Percentiles rank a stretch among this genome's conserved stretches.
These are phyloP conservation scores for Pulveroboletus sp. DNA, from an alignment of 768 basidiomycete species.

Conservation along the genomic window DNA sequence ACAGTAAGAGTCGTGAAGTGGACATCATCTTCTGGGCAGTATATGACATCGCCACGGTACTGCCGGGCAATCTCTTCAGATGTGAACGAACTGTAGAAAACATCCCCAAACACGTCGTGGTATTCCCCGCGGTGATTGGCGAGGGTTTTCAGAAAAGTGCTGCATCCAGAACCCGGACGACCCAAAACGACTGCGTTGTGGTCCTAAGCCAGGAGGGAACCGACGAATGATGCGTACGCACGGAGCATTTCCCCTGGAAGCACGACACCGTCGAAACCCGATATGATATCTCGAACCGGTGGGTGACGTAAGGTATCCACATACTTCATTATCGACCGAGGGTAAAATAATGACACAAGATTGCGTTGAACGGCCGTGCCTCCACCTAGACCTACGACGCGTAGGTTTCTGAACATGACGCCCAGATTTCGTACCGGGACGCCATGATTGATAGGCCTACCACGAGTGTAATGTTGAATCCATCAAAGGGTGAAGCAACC, in stretches of 20 bases:
- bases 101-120: slow-evolving; percentile 38
- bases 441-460: slow-evolving; percentile 33
- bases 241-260: slow-evolving; percentile 74
- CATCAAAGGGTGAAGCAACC: not conserved
- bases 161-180: slow-evolving; percentile 65
- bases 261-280: slow-evolving; percentile 60
- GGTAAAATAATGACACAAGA: slow-evolving; percentile 51
- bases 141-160: slow-evolving; percentile 49
- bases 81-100: slow-evolving; percentile 45
- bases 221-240: slow-evolving; percentile 36
- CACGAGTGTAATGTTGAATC: not conserved
- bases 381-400: slow-evolving; percentile 47
- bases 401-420: slow-evolving; percentile 47
- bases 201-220: not conserved
- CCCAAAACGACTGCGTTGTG: slow-evolving; percentile 68
- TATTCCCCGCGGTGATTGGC: slow-evolving; percentile 43
- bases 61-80: slow-evolving; percentile 41
- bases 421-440: slow-evolving; percentile 42
- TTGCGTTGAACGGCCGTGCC: slow-evolving; percentile 45
- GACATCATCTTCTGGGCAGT: slow-evolving; percentile 32
- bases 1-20: slow-evolving; percentile 39
- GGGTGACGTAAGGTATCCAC: slow-evolving; percentile 53
- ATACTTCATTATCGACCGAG: slow-evolving; percentile 34
- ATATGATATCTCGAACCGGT: slow-evolving; percentile 57
- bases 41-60: slow-evolving; percentile 46